Evolutionary conservation across 495 filamentous ascomycete species (phyloP).

Genomic region (Neurospora sp.): DNA sequence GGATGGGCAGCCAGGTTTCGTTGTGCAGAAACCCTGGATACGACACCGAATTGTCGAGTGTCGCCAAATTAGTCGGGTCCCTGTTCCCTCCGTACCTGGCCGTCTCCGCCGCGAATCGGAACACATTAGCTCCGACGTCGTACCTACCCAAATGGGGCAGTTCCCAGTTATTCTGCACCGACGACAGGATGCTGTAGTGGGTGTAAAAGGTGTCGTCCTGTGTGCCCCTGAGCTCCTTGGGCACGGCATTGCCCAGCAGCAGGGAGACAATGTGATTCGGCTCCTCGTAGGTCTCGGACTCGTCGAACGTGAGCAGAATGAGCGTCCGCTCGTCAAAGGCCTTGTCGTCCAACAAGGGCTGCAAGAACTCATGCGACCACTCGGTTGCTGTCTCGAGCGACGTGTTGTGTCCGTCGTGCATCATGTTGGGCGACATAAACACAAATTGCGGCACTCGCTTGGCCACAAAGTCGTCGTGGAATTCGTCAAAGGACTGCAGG

Average conservation of each 20-base stretch:
- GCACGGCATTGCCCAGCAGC: constrained; percentile 54
- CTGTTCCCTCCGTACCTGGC: constrained; percentile 48
- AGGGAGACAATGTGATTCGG: constrained; percentile 52
- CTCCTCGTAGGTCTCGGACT: constrained; percentile 45
- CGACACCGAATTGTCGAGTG: constrained; percentile 54
- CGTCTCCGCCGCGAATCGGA: constrained; percentile 48
- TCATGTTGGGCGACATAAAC: constrained; percentile 64
- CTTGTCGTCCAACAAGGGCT: constrained; percentile 45
- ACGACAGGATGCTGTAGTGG: constrained; percentile 59
- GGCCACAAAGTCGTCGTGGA: constrained; percentile 43
- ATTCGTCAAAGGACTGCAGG: constrained; percentile 51
- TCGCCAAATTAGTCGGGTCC: constrained; percentile 44
- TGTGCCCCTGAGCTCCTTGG: constrained; percentile 44
- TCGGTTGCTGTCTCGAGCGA: constrained; percentile 47
- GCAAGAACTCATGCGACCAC: constrained; percentile 49
- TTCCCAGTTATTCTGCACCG: constrained; percentile 57
- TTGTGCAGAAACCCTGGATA: constrained; percentile 47
- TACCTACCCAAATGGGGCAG: constrained; percentile 57
- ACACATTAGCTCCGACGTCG: constrained; percentile 63
- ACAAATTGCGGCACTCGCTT: constrained; percentile 55
- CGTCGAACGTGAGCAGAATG: constrained; percentile 61
- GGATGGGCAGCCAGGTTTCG: constrained; percentile 21
- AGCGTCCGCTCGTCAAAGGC: constrained; percentile 53
- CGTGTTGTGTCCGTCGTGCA: constrained; percentile 61
- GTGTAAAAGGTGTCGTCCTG: constrained; percentile 60